These are phyloP conservation scores for Raphanus raphanistrum DNA, from an alignment of 345 rosid species.

Conservation along the genomic window DNA sequence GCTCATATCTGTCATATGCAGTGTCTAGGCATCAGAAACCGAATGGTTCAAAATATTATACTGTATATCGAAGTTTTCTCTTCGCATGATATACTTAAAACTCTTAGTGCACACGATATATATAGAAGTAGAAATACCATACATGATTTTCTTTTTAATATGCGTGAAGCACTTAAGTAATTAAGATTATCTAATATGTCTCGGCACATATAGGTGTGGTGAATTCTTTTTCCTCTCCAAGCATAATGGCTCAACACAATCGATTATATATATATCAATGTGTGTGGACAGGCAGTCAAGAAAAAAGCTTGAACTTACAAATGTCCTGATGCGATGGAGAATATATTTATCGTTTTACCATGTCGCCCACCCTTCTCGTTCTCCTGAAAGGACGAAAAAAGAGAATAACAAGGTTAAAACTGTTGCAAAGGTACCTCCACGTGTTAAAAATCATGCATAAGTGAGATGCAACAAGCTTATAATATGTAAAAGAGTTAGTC, in stretches of 20 bases:
- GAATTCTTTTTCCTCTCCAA: background rate
- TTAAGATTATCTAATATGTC: background rate
- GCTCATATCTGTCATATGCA: slow-evolving; percentile 74
- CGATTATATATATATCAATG: slow-evolving; percentile 15
- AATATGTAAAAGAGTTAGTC: background rate
- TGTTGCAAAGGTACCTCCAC: slow-evolving; percentile 15
- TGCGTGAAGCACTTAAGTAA: slow-evolving; percentile 5
- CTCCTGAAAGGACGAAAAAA: slow-evolving; percentile 46
- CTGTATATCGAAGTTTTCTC: too few relatives aligned
- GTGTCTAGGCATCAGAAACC: slow-evolving; percentile 17
- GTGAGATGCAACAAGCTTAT: slow-evolving; percentile 5
- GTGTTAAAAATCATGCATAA: slow-evolving; percentile 8
- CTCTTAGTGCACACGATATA: background rate
- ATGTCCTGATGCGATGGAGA: slow-evolving; percentile 98
- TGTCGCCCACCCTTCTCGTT: slow-evolving; percentile 65
- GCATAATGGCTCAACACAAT: slow-evolving; percentile 17
- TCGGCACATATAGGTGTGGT: background rate
- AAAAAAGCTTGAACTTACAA: slow-evolving; percentile 59
- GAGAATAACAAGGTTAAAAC: slow-evolving; percentile 10
- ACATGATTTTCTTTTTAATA: slow-evolving; percentile 10
- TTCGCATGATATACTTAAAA: slow-evolving; percentile 17
- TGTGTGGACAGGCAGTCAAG: slow-evolving; percentile 11
- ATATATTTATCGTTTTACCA: slow-evolving; percentile 84
- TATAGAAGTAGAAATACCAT: background rate
- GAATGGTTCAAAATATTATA: background rate